Conservation (phyloP, 2,329 filamentous ascomycete genomes). For the Verticillium alfalfae region DNA sequence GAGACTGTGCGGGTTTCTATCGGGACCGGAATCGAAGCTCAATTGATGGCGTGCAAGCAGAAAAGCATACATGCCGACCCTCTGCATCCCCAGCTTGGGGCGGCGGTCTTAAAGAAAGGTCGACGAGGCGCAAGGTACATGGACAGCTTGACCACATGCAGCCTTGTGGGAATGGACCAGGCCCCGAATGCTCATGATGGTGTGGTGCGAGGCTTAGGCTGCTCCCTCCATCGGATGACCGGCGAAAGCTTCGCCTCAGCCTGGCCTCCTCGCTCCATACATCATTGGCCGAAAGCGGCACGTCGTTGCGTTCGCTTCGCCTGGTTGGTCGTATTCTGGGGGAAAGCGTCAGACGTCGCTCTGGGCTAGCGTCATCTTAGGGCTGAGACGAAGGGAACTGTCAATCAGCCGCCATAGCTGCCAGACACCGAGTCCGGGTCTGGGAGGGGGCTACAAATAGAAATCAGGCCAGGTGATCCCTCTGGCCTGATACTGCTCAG, state of each 20-base stretch:
- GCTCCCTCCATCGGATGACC: background rate
- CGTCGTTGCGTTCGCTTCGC: background rate
- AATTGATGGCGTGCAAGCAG: no score
- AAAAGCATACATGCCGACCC: no score
- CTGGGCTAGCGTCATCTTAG: background rate
- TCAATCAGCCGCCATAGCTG: no score
- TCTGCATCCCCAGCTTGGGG: background rate
- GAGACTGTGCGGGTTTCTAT: no score
- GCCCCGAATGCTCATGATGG: background rate
- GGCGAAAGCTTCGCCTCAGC: background rate
- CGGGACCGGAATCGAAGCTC: no score
- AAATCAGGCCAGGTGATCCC: background rate
- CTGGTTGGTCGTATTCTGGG: background rate
- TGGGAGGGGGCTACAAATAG: background rate
- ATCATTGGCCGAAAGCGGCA: background rate
- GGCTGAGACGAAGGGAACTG: background rate
- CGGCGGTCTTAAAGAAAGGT: background rate
- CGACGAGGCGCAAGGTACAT: no score
- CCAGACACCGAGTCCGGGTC: no score
- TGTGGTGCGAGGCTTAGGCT: background rate
- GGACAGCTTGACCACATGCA: background rate
- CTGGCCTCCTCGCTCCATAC: background rate
- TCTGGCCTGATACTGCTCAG: background rate
- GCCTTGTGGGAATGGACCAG: background rate
- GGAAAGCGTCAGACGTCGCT: background rate